Base-by-base conservation (phyloP, 768 basidiomycete species). In the Macrocybe gigantea region DNA sequence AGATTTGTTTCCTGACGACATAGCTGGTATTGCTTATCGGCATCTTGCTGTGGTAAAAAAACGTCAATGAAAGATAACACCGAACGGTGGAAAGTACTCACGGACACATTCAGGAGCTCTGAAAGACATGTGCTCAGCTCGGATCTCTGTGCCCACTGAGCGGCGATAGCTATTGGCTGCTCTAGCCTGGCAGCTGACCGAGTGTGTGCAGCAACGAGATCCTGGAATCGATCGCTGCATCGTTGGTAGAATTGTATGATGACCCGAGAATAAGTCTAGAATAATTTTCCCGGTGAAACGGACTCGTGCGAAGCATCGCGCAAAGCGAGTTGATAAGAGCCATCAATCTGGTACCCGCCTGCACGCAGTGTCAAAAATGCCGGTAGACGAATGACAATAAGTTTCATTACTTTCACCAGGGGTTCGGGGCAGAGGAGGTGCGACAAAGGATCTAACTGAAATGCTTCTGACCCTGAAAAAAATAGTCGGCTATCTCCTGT, bases 191-290 rank as follows among this genome's bases (percentile, higher is more conserved):
- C 37, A 12, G 66, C 69, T 22, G 22, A 22, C n/a, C 53, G 54
- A 33, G 60, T 57, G 14, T 64, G 54, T 2, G 64, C 53, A 3
- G 79, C 72, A 9, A 87, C 83, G 33, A 89, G 69, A 59, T 80
- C 78, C 52, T 92, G 86, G 62, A 91, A 96, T 35, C 83, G 77
- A 58, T 93, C 86, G 55, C 89, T 92, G 55, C 93, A 97, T 29
- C 88, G 81, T 60, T 96, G 92, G 58, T 97, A 96, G 61, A 95
- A 96, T 63, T 96, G 93, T 36, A 95, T 92, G 49, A 97, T 87
- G 46, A 98, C 87, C 11, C 85, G 32, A 98, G 78, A 49, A 98
- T 94, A 31, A 98, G 72, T n/a, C 92, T 80, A 12, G 91, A 85
- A 62, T 97, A 96, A 60, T 85, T 93, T 64, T 98, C 95, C 51